These are phyloP conservation scores for Nicotiana otophora DNA, from an alignment of 257 asterid species.

Conservation along the genomic window DNA sequence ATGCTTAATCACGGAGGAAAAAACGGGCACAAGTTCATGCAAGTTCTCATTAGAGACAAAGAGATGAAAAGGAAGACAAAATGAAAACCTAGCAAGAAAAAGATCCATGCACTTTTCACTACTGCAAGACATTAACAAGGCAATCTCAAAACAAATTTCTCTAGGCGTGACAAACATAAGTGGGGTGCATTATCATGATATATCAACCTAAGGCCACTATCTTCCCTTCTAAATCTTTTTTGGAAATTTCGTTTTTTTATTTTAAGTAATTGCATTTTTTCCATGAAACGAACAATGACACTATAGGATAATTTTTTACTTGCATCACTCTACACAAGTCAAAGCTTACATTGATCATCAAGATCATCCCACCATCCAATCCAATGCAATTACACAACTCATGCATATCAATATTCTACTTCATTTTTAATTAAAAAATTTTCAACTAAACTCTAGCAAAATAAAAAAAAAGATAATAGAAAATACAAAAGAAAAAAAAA, in stretches of 20 bases:
- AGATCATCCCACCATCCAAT: constrained; percentile 18
- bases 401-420: constrained; percentile 35
- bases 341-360: constrained; percentile 33
- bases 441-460: constrained; percentile 7
- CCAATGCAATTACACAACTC: constrained; percentile 43
- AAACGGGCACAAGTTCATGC: not conserved
- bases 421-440: constrained; percentile 13
- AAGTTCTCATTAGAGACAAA: not conserved
- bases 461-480: constrained; percentile 12
- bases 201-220: constrained; percentile 37
- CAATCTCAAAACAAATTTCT: constrained; percentile 29
- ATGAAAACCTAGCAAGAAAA: constrained; percentile 8
- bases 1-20: not conserved
- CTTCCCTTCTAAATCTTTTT: constrained; percentile 9
- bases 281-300: constrained; percentile 1
- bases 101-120: not conserved
- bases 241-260: not conserved
- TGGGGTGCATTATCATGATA: constrained; percentile 89
- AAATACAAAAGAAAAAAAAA: constrained; percentile 24
- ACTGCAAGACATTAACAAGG: not conserved
- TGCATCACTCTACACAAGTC: constrained; percentile 24
- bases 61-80: constrained; percentile 6
- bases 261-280: not conserved
- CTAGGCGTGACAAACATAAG: constrained; percentile 79
- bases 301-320: not conserved